Evolutionary conservation across 225 moss, liverwort and hornwort genomes (phyloP).

Genomic region (Pseudisothecium myosuroides): DNA sequence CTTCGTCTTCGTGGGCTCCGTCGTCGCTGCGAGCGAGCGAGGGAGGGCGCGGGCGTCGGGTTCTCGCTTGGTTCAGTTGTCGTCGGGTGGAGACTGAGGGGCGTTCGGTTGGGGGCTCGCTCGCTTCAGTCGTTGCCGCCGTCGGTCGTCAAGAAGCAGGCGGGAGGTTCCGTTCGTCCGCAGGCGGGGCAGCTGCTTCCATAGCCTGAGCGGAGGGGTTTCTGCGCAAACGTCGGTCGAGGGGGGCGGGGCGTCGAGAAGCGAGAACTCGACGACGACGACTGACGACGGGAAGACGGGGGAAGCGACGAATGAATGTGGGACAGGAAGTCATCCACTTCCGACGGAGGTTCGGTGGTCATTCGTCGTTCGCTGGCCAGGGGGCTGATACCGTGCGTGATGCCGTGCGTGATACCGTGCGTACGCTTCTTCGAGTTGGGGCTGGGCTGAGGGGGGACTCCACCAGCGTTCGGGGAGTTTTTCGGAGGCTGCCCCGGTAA

Average conservation of each 20-base stretch:
- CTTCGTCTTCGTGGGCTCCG: not conserved
- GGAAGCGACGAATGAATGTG: not conserved
- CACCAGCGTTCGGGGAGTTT: not conserved
- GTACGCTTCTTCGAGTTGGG: not conserved
- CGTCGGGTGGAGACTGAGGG: not conserved
- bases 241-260: not conserved
- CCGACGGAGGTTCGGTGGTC: not conserved
- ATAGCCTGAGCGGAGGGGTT: not conserved
- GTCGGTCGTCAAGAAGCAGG: not conserved
- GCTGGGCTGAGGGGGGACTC: not conserved
- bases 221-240: not conserved
- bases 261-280: not conserved
- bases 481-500: no score
- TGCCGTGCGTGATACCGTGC: no score
- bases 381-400: not conserved
- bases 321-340: not conserved
- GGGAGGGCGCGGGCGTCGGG: not conserved
- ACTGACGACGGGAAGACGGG: not conserved
- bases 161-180: not conserved
- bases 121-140: not conserved
- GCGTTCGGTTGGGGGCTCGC: not conserved
- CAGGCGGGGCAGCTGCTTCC: not conserved
- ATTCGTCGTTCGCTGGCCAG: not conserved
- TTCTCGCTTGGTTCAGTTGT: not conserved
- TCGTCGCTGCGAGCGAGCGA: not conserved